A percentile compares a stretch with the other conserved stretches of the same genome.
These are phyloP conservation scores for Pichia insulana DNA, from an alignment of 805 yeast genomes.

Conservation along the genomic window DNA sequence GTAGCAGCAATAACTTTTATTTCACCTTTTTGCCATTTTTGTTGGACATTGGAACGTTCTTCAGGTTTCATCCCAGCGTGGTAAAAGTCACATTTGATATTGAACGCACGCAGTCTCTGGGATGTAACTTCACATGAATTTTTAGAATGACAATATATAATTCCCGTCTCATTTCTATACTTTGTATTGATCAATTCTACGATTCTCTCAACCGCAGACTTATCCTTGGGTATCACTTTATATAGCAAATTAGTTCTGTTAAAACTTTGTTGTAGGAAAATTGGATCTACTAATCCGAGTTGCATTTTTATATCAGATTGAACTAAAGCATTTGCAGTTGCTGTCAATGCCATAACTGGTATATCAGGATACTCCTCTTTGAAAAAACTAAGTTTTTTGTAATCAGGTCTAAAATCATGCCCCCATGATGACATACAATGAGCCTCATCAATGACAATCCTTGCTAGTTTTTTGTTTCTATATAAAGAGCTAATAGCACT, in stretches of 20 bases:
- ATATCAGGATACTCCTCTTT: slow-evolving; percentile 65
- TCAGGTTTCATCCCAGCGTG: slow-evolving; percentile 93
- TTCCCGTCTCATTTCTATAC: slow-evolving; percentile 62
- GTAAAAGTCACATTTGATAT: slow-evolving; percentile 66
- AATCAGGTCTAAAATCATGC: slow-evolving; percentile 95
- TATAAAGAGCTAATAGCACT: slow-evolving; percentile 52
- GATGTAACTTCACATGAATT: slow-evolving; percentile 81
- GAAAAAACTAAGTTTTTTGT: slow-evolving; percentile 69
- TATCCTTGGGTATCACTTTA: slow-evolving; percentile 61
- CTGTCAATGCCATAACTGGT: slow-evolving; percentile 94
- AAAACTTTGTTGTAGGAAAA: slow-evolving; percentile 79
- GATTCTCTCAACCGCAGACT: slow-evolving; percentile 49
- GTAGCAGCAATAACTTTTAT: slow-evolving; percentile 89
- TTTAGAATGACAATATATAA: slow-evolving; percentile 89
- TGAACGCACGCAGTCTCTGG: slow-evolving; percentile 44
- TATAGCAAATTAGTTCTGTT: slow-evolving; percentile 81
- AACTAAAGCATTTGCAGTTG: slow-evolving; percentile 91
- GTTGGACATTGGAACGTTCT: slow-evolving; percentile 64
- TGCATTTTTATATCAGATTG: slow-evolving; percentile 78
- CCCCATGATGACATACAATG: slow-evolving; percentile 99
- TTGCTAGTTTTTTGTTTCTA: slow-evolving; percentile 51
- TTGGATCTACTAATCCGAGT: slow-evolving; percentile 51
- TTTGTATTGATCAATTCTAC: slow-evolving; percentile 42
- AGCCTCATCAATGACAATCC: slow-evolving; percentile 93
- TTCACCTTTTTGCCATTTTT: slow-evolving; percentile 67